phyloP scores from a whole-genome alignment of 306 rosid genomes.

The Trifolium dubium region DNA sequence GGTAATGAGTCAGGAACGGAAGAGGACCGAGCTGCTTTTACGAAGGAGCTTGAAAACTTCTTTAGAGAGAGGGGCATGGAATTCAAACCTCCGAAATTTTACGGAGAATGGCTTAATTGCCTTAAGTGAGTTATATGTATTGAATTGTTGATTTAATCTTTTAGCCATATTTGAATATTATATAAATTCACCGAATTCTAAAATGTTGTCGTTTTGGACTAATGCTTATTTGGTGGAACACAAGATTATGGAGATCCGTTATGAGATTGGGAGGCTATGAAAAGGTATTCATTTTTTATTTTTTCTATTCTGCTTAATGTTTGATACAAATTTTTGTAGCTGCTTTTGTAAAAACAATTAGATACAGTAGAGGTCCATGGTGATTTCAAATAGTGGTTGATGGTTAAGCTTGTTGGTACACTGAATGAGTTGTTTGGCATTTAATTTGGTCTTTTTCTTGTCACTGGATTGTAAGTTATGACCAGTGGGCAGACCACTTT shows the following conservation, averaged over 20 bases:
- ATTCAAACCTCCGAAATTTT: slow-evolving; percentile 94
- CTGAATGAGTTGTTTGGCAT: slow-evolving; percentile 23
- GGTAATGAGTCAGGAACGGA: slow-evolving; percentile 95
- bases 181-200: slow-evolving; percentile 23
- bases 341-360: slow-evolving; percentile 25
- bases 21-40: slow-evolving; percentile 83
- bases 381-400: slow-evolving; percentile 27
- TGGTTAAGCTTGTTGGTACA: slow-evolving; percentile 9
- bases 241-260: slow-evolving; percentile 96
- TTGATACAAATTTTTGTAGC: slow-evolving; percentile 13
- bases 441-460: neutral
- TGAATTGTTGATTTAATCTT: slow-evolving; percentile 29
- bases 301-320: slow-evolving; percentile 3
- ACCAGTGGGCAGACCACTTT: neutral
- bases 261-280: slow-evolving; percentile 98
- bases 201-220: slow-evolving; percentile 29
- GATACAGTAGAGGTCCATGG: slow-evolving; percentile 22
- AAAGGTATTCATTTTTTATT: slow-evolving; percentile 60
- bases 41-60: slow-evolving; percentile 86
- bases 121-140: slow-evolving; percentile 73
- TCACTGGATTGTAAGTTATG: neutral
- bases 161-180: slow-evolving; percentile 14
- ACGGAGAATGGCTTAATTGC: slow-evolving; percentile 94
- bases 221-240: slow-evolving; percentile 48
- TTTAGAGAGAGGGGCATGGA: slow-evolving; percentile 92